A percentile compares a stretch with the other conserved stretches of the same genome.
Evolutionary conservation across 768 basidiomycete species (phyloP).

Genomic region (Mycena alexandri): DNA sequence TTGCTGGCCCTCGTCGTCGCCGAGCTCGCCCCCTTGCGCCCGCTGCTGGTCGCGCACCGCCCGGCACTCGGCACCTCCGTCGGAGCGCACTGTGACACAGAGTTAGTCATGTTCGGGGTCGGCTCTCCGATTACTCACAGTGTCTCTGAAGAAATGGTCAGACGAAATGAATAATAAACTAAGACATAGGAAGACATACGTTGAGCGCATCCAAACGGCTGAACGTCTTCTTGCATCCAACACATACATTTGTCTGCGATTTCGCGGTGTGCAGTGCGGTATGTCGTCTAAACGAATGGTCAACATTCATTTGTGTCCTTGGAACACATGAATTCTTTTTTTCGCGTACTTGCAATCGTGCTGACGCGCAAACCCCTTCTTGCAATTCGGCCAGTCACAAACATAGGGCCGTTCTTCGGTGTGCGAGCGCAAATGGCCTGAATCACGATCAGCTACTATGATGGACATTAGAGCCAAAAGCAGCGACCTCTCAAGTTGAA

Average conservation of each 20-base stretch:
- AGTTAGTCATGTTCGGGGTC: conserved; percentile 39
- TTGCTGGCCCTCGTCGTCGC: not conserved
- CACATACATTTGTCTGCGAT: conserved; percentile 86
- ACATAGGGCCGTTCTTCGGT: conserved; percentile 96
- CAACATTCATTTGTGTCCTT: too few relatives aligned
- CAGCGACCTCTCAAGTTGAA: conserved; percentile 85
- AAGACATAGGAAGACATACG: conserved; percentile 65
- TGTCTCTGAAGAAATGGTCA: conserved; percentile 69
- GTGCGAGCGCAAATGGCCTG: conserved; percentile 94
- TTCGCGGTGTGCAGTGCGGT: conserved; percentile 90
- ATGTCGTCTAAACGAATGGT: conserved; percentile 72
- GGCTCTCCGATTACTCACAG: conserved; percentile 62
- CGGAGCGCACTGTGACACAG: conserved; percentile 75
- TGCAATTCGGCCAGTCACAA: conserved; percentile 94
- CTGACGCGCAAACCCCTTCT: conserved; percentile 94
- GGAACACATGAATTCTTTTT: too few relatives aligned
- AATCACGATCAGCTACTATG: conserved; percentile 23
- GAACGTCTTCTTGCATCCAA: conserved; percentile 95
- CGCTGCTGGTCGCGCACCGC: conserved; percentile 52
- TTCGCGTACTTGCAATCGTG: conserved; percentile 93
- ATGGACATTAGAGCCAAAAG: conserved; percentile 10
- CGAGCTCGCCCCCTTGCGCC: conserved; percentile 39
- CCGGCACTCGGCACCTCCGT: conserved; percentile 86
- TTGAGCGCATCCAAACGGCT: conserved; percentile 94
- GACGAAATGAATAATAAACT: conserved; percentile 16